Conservation (phyloP, 768 basidiomycete genomes). For the Tubosaeta sp. region DNA sequence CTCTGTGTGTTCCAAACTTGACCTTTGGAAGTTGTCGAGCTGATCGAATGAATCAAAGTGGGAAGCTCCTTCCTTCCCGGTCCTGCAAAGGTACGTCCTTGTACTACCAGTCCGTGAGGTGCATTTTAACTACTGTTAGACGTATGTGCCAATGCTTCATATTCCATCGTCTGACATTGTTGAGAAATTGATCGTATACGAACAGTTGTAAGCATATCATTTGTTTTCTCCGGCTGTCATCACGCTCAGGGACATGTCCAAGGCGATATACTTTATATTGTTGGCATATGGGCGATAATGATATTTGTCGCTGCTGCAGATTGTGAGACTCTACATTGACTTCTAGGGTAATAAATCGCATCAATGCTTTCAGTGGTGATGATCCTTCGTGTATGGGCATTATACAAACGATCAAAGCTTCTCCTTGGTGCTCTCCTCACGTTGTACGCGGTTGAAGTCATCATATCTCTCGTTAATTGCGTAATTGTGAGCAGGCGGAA, state of each 20-base stretch:
- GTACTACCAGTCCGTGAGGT: not conserved
- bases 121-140: not conserved
- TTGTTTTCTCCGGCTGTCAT: not conserved
- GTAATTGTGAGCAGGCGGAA: not conserved
- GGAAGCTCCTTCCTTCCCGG: not conserved
- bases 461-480: not conserved
- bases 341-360: not conserved
- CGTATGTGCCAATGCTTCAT: not conserved
- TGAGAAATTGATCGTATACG: not conserved
- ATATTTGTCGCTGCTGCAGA: conserved; percentile 3
- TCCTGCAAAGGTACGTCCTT: not conserved
- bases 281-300: not conserved
- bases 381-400: conserved; percentile 2
- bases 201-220: not conserved
- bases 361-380: not conserved
- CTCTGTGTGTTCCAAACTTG: not conserved
- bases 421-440: not conserved
- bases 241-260: not conserved
- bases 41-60: not conserved
- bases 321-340: not conserved
- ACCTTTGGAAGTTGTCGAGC: not conserved
- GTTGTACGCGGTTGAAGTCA: not conserved
- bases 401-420: not conserved
- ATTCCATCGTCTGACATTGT: not conserved
- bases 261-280: not conserved